A percentile compares a stretch with the other conserved stretches of the same genome.
phyloP scores from a whole-genome alignment of 2,329 filamentous ascomycete genomes.

The Teratosphaeria gauchensis region DNA sequence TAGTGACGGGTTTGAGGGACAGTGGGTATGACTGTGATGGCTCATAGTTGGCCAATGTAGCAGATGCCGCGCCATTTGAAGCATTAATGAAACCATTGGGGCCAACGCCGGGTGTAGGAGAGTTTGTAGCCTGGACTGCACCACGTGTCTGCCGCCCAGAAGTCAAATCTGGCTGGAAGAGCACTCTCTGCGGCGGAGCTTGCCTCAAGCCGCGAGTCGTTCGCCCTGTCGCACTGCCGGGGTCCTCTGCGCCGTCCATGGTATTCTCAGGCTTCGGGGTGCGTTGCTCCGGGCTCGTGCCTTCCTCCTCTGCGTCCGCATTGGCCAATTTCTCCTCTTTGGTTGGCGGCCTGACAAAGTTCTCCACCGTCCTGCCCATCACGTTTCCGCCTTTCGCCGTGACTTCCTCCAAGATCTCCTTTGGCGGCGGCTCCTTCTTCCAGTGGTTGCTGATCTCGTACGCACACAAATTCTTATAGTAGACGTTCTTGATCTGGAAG shows the following conservation, averaged over 20 bases:
- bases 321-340: slow-evolving; percentile 40
- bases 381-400: slow-evolving; percentile 73
- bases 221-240: slow-evolving; percentile 28
- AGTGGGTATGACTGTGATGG: slow-evolving; percentile 54
- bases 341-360: slow-evolving; percentile 49
- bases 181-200: slow-evolving; percentile 72
- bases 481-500: slow-evolving; percentile 76
- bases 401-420: slow-evolving; percentile 72
- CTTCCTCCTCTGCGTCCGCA: slow-evolving; percentile 40
- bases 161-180: slow-evolving; percentile 73
- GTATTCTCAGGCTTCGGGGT: slow-evolving; percentile 43
- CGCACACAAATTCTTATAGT: slow-evolving; percentile 76
- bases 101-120: slow-evolving; percentile 38
- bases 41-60: slow-evolving; percentile 59
- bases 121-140: slow-evolving; percentile 12
- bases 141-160: slow-evolving; percentile 56
- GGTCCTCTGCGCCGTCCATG: slow-evolving; percentile 39
- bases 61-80: slow-evolving; percentile 24
- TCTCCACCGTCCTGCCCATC: slow-evolving; percentile 69
- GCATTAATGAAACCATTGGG: slow-evolving; percentile 39
- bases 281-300: slow-evolving; percentile 37
- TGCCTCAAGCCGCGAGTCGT: slow-evolving; percentile 45
- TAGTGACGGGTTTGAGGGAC: slow-evolving; percentile 62
- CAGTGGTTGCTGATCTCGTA: slow-evolving; percentile 76
- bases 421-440: slow-evolving; percentile 72